A percentile compares a stretch with the other conserved stretches of the same genome.
These are phyloP conservation scores for Geosmithia flava DNA, from an alignment of 2,329 filamentous ascomycete species.

Conservation along the genomic window DNA sequence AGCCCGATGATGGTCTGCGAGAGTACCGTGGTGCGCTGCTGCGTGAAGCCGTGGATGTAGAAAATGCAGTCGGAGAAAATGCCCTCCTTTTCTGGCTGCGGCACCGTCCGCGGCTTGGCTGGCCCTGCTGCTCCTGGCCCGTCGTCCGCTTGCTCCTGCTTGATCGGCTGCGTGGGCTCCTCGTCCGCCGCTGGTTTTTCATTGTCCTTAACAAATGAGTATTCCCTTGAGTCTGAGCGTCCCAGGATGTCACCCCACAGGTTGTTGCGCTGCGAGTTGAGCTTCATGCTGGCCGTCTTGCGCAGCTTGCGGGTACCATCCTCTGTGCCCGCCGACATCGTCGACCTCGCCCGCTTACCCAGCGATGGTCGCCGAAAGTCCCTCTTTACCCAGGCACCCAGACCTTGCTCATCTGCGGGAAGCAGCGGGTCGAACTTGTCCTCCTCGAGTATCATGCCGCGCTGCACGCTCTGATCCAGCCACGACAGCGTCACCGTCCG, in stretches of 20 bases:
- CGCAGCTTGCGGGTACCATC: constrained; percentile 69
- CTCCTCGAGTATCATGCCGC: constrained; percentile 88
- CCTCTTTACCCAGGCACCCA: constrained; percentile 57
- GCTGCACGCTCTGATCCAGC: constrained; percentile 69
- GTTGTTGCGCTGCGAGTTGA: constrained; percentile 66
- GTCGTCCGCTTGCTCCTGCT: constrained; percentile 3
- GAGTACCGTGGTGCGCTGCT: constrained; percentile 35
- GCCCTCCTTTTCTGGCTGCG: constrained; percentile 11
- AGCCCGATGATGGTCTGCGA: constrained; percentile 33
- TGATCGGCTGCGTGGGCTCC: constrained; percentile 3
- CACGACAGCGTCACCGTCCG: constrained; percentile 72
- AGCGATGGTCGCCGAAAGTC: constrained; percentile 31
- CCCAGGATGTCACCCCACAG: constrained; percentile 88
- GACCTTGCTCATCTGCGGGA: constrained; percentile 58
- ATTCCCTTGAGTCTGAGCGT: constrained; percentile 18
- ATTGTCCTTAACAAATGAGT: constrained; percentile 15
- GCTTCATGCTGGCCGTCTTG: constrained; percentile 73
- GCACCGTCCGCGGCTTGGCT: background rate
- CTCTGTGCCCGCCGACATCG: constrained; percentile 28
- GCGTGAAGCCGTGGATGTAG: constrained; percentile 46
- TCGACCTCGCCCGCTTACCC: constrained; percentile 48
- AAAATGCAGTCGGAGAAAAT: constrained; percentile 47
- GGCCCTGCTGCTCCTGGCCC: background rate
- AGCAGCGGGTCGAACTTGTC: constrained; percentile 67
- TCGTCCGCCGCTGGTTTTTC: constrained; percentile 1